Base-by-base conservation (phyloP, 2,329 filamentous ascomycete species). In the Exophiala xenobiotica region DNA sequence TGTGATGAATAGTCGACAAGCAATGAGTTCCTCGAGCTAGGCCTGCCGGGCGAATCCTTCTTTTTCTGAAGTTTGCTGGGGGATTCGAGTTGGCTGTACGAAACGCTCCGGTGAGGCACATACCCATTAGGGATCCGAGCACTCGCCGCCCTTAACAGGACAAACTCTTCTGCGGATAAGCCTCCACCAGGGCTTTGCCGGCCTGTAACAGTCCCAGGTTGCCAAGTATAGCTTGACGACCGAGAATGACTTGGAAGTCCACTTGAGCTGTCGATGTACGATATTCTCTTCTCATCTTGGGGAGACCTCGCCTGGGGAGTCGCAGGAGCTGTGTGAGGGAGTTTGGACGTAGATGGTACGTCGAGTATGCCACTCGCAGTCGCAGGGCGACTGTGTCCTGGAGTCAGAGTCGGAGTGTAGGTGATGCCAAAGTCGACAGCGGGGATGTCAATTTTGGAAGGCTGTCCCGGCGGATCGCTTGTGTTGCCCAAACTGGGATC, bases 361-460 rank as follows among this genome's bases (percentile, higher is more conserved):
- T 68, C 41, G 65, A 67, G 39, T 58, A 62, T 45, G 2, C 78
- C 78, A 38, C 78, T 78, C 41, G 76, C 78, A 1, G 79, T 82
- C 35, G 67, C 74, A n/a, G 81, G 79, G 6, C 79, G 76, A 60
- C 74, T 75, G 14, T 70, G 74, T 26, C 56, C 59, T 27, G 61
- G 61, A 37, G 73, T 73, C 22, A 80, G 78, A 54, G 73, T 74
- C 51, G 90, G 86, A 53, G 87, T 85, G 61, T 88, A 73, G 0
- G 91, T 96, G 4, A 86, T 89, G 0, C 92, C 92, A 70, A 96
- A 96, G 67, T 96, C 85, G 56, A 96, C 81, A 3, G 78, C 72
- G 1, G 89, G 88, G 54, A 95, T 83, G 11, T 73, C 72, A 29
- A 65, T 58, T 24, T 63, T 64, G 18, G 58, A 39, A 14, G 65